phyloP scores from a whole-genome alignment of 2,329 filamentous ascomycete species.

The Keithomyces neogunnii region DNA sequence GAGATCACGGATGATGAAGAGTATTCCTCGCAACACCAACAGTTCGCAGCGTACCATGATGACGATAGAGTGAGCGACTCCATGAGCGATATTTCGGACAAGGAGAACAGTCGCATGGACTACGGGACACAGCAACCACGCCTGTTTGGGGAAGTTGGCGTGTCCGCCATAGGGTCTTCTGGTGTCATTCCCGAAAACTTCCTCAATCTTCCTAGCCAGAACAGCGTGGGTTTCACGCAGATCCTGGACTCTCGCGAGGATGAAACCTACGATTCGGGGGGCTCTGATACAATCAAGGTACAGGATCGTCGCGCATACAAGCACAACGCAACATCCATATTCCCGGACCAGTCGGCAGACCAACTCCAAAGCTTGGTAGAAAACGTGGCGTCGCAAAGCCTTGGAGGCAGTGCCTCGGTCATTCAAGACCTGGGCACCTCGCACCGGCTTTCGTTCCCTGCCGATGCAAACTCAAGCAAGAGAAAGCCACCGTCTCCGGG shows the following conservation, averaged over 20 bases:
- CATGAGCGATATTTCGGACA: slow-evolving; percentile 62
- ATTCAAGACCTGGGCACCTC: slow-evolving; percentile 12
- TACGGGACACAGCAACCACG: slow-evolving; percentile 30
- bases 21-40: slow-evolving; percentile 49
- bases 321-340: slow-evolving; percentile 26
- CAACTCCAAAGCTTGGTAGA: slow-evolving; percentile 44
- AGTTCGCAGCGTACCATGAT: slow-evolving; percentile 16
- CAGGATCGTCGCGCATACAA: slow-evolving; percentile 14
- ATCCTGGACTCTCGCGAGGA: slow-evolving; percentile 36
- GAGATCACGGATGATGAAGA: slow-evolving; percentile 54
- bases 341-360: slow-evolving; percentile 35
- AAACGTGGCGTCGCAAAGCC: slow-evolving; percentile 46
- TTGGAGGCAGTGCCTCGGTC: slow-evolving; percentile 36
- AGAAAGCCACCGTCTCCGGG: slow-evolving; percentile 41
- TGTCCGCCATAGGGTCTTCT: slow-evolving; percentile 45
- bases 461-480: slow-evolving; percentile 43
- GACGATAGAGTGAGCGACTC: slow-evolving; percentile 34
- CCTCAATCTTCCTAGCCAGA: slow-evolving; percentile 38
- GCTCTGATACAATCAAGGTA: slow-evolving; percentile 21
- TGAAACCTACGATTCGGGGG: slow-evolving; percentile 35
- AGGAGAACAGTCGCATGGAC: slow-evolving; percentile 67
- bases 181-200: slow-evolving; percentile 39
- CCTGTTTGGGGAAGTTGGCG: slow-evolving; percentile 48
- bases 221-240: slow-evolving; percentile 30
- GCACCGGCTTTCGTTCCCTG: slow-evolving; percentile 16